phyloP scores from a whole-genome alignment of 352 stramenopile genomes.

The Pythium scleroteichum region DNA sequence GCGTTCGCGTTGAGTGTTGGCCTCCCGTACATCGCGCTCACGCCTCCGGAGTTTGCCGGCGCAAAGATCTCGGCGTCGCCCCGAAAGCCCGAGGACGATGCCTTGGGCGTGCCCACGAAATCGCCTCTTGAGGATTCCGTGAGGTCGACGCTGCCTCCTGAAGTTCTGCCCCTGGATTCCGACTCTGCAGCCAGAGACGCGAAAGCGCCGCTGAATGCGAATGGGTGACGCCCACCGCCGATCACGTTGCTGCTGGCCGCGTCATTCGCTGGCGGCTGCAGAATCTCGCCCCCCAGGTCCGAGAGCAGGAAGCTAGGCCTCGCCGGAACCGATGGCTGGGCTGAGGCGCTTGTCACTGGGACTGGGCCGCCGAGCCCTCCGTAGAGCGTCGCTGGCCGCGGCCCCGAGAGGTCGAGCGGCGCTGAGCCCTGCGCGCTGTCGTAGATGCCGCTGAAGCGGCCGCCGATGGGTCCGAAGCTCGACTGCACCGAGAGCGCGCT shows the following conservation, averaged over 20 bases:
- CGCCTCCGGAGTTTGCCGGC: neutral
- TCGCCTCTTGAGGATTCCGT: slow-evolving; percentile 4
- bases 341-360: too few relatives aligned
- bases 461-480: slow-evolving; percentile 30
- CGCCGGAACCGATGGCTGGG: neutral
- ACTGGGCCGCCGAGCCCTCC: slow-evolving; percentile 5
- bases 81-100: slow-evolving; percentile 12
- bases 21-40: slow-evolving; percentile 13
- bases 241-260: slow-evolving; percentile 14
- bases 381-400: slow-evolving; percentile 4
- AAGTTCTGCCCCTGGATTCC: neutral
- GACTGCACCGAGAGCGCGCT: slow-evolving; percentile 3
- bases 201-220: slow-evolving; percentile 44
- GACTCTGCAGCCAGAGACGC: slow-evolving; percentile 15
- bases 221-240: slow-evolving; percentile 18
- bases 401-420: slow-evolving; percentile 4
- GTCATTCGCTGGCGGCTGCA: slow-evolving; percentile 33
- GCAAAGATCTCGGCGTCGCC: slow-evolving; percentile 22
- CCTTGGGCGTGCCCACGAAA: slow-evolving; percentile 4
- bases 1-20: slow-evolving; percentile 26
- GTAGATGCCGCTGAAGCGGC: slow-evolving; percentile 20
- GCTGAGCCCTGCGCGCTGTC: neutral
- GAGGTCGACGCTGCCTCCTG: neutral
- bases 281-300: slow-evolving; percentile 60
- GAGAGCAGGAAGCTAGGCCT: slow-evolving; percentile 31